A percentile compares a stretch with the other conserved stretches of the same genome.
Evolutionary conservation across 257 asterid species (phyloP).

Genomic region (Nicotiana benthamiana): DNA sequence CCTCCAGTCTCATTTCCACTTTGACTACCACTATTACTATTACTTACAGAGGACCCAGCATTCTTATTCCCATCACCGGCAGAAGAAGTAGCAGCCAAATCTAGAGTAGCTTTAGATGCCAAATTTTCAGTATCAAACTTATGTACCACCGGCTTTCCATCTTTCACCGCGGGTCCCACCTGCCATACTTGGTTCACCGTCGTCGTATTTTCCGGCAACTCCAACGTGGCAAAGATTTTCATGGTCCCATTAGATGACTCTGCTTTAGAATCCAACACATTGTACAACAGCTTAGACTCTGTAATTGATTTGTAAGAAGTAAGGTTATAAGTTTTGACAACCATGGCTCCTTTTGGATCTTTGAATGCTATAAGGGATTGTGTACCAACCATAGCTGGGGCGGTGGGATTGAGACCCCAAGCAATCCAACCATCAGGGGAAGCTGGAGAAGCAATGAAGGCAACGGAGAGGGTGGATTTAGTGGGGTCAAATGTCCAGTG

Average conservation of each 20-base stretch:
- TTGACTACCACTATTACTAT: not conserved
- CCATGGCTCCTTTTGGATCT: slow-evolving; percentile 36
- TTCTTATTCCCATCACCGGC: not conserved
- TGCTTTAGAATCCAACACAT: slow-evolving; percentile 32
- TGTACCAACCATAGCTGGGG: slow-evolving; percentile 53
- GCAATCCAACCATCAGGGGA: slow-evolving; percentile 58
- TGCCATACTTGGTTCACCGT: slow-evolving; percentile 65
- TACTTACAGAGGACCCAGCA: not conserved
- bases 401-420: slow-evolving; percentile 67
- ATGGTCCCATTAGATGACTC: slow-evolving; percentile 33
- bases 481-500: slow-evolving; percentile 50
- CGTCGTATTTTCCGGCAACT: slow-evolving; percentile 30
- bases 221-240: slow-evolving; percentile 46
- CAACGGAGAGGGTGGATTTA: slow-evolving; percentile 39
- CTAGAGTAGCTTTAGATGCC: slow-evolving; percentile 33
- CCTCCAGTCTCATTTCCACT: not conserved
- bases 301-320: slow-evolving; percentile 25
- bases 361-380: slow-evolving; percentile 51
- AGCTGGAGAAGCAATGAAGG: slow-evolving; percentile 59
- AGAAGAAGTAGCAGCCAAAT: slow-evolving; percentile 9
- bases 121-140: slow-evolving; percentile 37
- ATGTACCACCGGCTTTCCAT: slow-evolving; percentile 50
- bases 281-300: slow-evolving; percentile 34
- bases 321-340: slow-evolving; percentile 47
- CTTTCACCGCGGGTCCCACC: slow-evolving; percentile 45